A percentile compares a stretch with the other conserved stretches of the same genome.
Conservation (phyloP, 768 basidiomycete species). For the Leccinum uliginosum region DNA sequence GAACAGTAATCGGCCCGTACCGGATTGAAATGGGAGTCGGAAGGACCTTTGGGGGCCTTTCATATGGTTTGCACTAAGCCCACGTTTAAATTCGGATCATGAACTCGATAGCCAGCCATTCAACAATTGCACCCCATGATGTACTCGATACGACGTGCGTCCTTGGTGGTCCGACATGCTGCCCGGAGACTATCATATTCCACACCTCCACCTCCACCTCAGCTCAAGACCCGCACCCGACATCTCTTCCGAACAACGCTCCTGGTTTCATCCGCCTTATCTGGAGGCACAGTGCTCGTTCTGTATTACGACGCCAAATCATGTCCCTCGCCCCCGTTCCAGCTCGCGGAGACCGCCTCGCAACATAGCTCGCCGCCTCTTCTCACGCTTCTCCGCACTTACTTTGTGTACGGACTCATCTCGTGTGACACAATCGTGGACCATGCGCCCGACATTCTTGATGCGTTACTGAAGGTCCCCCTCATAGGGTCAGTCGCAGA, state of each 20-base stretch:
- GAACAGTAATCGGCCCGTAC: background rate
- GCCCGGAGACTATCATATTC: slow-evolving; percentile 7
- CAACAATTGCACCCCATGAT: slow-evolving; percentile 1
- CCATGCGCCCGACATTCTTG: slow-evolving; percentile 62
- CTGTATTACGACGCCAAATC: slow-evolving; percentile 26
- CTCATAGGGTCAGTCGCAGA: slow-evolving; percentile 60
- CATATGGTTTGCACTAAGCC: background rate
- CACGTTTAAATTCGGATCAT: background rate
- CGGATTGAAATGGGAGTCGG: slow-evolving; percentile 1
- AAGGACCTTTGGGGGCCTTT: slow-evolving; percentile 9
- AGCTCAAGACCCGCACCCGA: slow-evolving; percentile 1
- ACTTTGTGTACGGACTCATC: slow-evolving; percentile 78
- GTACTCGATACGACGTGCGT: slow-evolving; percentile 12
- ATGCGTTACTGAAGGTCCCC: slow-evolving; percentile 45
- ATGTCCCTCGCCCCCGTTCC: slow-evolving; percentile 21
- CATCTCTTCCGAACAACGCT: slow-evolving; percentile 10
- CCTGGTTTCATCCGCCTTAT: slow-evolving; percentile 17
- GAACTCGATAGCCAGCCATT: background rate
- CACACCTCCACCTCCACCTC: slow-evolving; percentile 1
- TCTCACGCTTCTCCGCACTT: slow-evolving; percentile 56
- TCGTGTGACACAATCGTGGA: slow-evolving; percentile 77
- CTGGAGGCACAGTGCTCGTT: slow-evolving; percentile 13
- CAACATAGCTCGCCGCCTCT: slow-evolving; percentile 23
- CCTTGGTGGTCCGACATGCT: background rate
- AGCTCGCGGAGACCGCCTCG: background rate